Base-by-base conservation (phyloP, 768 basidiomycete species). In the Termitomyces sp. region DNA sequence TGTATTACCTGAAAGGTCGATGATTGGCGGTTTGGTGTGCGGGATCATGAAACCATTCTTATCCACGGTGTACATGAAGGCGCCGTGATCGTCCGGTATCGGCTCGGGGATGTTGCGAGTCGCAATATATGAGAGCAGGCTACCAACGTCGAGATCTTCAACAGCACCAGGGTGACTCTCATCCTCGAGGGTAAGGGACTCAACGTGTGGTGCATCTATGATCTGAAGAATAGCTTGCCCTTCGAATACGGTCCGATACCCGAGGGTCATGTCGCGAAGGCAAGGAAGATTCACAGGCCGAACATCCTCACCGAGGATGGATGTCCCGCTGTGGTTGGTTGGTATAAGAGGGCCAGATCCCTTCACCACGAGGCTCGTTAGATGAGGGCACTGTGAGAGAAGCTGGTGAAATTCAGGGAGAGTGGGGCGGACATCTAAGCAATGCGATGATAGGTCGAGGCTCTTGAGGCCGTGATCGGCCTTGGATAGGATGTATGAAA, bases 371-470 rank as follows among this genome's bases (percentile, higher is more conserved):
- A 87, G 72, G 47, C 68, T 71, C 50, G 67, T 64, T 43, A 86
- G 71, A 16, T 67, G 56, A 5, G 75, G 72, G 40, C 70, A 76
- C 11, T 72, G 66, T n/a, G 59, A 44, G 7, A 85, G 73, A 23
- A 85, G 68, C 19, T 63, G 62, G 52, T 68, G 70, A 60, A 83
- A 75, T 58, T 79, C 78, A 25, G 61, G 58, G 27, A 73, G 61
- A 40, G 74, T 74, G 0, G 83, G 84, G n/a, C 82, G 79, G 46
- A 83, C 81, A 50, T 82, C 74, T n/a, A 60, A 52, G 17, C 74
- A 76, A 63, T 81, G 82, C 47, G 79, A 84, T 10, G 77, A 71
- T n/a, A 85, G 73, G 52, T 79, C 78, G 50, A 84, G 72, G 1
- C 64, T 67, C 51, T 67, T 51, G 56, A 58, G 51, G 71, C 71